A percentile compares a stretch with the other conserved stretches of the same genome.
These are phyloP conservation scores for Neurospora discreta DNA, from an alignment of 495 filamentous ascomycete species.

Conservation along the genomic window DNA sequence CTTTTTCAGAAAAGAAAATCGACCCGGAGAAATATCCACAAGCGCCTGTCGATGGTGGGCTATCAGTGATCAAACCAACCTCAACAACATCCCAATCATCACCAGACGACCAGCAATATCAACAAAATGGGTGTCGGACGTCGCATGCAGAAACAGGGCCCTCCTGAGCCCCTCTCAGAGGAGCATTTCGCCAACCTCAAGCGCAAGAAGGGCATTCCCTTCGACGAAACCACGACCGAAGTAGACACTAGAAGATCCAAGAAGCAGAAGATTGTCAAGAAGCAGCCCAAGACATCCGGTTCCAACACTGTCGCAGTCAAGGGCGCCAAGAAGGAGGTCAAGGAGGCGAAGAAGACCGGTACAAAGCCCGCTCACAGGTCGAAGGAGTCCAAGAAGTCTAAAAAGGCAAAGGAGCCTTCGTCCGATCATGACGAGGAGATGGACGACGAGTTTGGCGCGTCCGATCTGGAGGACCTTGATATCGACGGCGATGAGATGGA, in stretches of 20 bases:
- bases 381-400: constrained; percentile 29
- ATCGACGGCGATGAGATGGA: constrained; percentile 33
- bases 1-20: background rate
- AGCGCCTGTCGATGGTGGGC: background rate
- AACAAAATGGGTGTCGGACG: constrained; percentile 73
- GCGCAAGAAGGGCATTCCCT: constrained; percentile 55
- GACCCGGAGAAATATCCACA: background rate
- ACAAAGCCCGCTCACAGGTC: constrained; percentile 8
- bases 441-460: constrained; percentile 30
- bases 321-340: constrained; percentile 4
- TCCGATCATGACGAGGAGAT: constrained; percentile 42
- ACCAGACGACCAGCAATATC: constrained; percentile 6
- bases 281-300: constrained; percentile 28
- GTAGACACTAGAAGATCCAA: constrained; percentile 39
- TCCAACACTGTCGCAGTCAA: constrained; percentile 24
- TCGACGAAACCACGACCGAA: constrained; percentile 32
- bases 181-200: constrained; percentile 62
- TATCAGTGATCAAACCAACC: background rate
- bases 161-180: constrained; percentile 73
- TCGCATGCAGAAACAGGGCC: constrained; percentile 91
- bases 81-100: background rate
- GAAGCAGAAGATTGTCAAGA: constrained; percentile 52
- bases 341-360: constrained; percentile 5
- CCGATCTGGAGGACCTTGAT: constrained; percentile 48
- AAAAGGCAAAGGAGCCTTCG: constrained; percentile 30